phyloP scores from a whole-genome alignment of 768 basidiomycete genomes.

The Lactifluus subvellereus region DNA sequence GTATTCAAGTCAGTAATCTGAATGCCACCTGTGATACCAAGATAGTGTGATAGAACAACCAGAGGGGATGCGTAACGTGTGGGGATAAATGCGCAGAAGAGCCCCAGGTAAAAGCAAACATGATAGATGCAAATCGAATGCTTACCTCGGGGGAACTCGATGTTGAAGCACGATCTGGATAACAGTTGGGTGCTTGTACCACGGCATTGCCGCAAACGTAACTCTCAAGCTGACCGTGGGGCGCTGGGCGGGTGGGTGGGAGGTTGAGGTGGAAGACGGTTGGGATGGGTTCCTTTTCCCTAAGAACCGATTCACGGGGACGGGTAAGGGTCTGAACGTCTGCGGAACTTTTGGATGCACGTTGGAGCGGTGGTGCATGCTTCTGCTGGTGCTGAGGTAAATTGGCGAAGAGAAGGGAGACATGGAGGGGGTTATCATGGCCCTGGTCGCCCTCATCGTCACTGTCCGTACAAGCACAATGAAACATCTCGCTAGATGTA shows the following conservation, averaged over 20 bases:
- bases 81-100: neutral
- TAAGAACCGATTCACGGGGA: conserved; percentile 17
- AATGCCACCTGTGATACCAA: neutral
- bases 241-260: conserved; percentile 47
- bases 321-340: conserved; percentile 19
- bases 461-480: conserved; percentile 26
- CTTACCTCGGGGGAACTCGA: conserved; percentile 23
- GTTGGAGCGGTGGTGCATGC: conserved; percentile 7
- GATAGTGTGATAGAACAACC: neutral
- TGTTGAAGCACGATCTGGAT: conserved; percentile 23
- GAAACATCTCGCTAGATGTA: conserved; percentile 20
- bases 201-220: conserved; percentile 37
- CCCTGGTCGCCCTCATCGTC: conserved; percentile 31
- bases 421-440: conserved; percentile 30
- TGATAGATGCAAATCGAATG: neutral
- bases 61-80: neutral
- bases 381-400: conserved; percentile 13
- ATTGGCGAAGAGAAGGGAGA: conserved; percentile 27
- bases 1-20: neutral
- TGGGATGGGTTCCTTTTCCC: conserved; percentile 25
- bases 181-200: conserved; percentile 20
- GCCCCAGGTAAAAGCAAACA: neutral
- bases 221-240: conserved; percentile 47
- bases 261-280: conserved; percentile 25
- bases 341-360: conserved; percentile 23